A percentile compares a stretch with the other conserved stretches of the same genome.
Conservation (phyloP, 345 rosid species). For the Erucastrum elatum region DNA sequence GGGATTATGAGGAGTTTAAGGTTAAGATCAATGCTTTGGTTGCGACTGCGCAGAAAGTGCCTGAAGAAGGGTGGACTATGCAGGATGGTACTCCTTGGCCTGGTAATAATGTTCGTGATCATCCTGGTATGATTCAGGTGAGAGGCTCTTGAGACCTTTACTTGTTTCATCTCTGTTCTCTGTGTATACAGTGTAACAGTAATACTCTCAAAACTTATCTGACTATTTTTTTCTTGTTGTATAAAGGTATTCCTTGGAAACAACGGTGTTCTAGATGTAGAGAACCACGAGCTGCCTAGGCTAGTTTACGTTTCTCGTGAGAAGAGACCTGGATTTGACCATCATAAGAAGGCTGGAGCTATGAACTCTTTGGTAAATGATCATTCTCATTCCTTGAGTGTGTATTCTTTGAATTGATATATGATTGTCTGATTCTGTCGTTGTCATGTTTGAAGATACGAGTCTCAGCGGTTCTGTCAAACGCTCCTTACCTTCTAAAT, state of each 20-base stretch:
- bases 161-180: background rate
- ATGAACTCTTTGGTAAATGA: constrained; percentile 77
- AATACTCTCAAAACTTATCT: background rate
- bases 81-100: constrained; percentile 97
- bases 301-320: constrained; percentile 89
- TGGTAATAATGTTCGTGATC: constrained; percentile 85
- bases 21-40: constrained; percentile 77
- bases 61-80: constrained; percentile 98
- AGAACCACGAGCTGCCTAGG: constrained; percentile 76
- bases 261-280: constrained; percentile 65
- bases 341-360: constrained; percentile 95
- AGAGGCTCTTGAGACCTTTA: constrained; percentile 18
- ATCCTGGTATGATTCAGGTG: constrained; percentile 97
- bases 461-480: constrained; percentile 70
- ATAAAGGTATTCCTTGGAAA: constrained; percentile 82
- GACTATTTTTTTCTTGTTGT: background rate
- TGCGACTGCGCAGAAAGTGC: constrained; percentile 81
- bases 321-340: constrained; percentile 92
- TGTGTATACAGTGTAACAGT: background rate
- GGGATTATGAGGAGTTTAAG: constrained; percentile 88
- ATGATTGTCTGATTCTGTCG: constrained; percentile 10
- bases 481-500: constrained; percentile 77
- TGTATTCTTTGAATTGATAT: background rate
- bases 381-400: background rate
- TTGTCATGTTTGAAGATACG: constrained; percentile 49